Conservation (phyloP, 75 land plant genomes). For the Cryptomeria japonica region DNA sequence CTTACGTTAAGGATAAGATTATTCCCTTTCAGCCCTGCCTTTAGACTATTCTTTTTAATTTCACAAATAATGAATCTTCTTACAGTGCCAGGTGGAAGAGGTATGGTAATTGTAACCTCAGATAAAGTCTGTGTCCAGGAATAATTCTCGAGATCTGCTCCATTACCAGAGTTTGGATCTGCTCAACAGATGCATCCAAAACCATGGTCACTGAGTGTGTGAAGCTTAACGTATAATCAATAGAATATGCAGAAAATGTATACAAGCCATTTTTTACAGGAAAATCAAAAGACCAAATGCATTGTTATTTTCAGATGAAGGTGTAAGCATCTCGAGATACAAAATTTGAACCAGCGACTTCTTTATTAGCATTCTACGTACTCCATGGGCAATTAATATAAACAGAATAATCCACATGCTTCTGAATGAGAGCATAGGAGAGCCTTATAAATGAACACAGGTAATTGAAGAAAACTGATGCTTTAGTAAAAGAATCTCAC, state of each 20-base stretch:
- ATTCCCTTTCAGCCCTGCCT: slow-evolving; percentile 89
- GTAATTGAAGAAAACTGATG: not conserved
- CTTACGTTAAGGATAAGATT: slow-evolving; percentile 75
- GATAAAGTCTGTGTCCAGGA: slow-evolving; percentile 83
- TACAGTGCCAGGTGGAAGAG: slow-evolving; percentile 74
- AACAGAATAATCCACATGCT: not conserved
- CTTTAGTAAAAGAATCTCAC: not conserved
- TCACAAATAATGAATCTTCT: slow-evolving; percentile 71
- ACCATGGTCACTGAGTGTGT: slow-evolving; percentile 7
- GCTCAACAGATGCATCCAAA: slow-evolving; percentile 8
- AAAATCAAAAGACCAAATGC: not conserved
- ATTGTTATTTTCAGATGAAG: not conserved
- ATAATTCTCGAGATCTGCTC: slow-evolving; percentile 82
- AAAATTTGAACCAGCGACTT: not conserved
- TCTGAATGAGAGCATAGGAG: not conserved
- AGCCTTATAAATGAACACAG: not conserved
- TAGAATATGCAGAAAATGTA: not conserved
- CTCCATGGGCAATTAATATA: not conserved
- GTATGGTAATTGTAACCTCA: slow-evolving; percentile 70
- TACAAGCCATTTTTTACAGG: not conserved
- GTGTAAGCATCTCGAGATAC: not conserved
- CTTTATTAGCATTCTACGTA: too few species aligned
- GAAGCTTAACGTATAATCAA: not conserved
- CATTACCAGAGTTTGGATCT: slow-evolving; percentile 89
- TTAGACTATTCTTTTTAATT: slow-evolving; percentile 82